Conservation (phyloP, 164 flowering plant genomes). For the Liquidambar formosana region DNA sequence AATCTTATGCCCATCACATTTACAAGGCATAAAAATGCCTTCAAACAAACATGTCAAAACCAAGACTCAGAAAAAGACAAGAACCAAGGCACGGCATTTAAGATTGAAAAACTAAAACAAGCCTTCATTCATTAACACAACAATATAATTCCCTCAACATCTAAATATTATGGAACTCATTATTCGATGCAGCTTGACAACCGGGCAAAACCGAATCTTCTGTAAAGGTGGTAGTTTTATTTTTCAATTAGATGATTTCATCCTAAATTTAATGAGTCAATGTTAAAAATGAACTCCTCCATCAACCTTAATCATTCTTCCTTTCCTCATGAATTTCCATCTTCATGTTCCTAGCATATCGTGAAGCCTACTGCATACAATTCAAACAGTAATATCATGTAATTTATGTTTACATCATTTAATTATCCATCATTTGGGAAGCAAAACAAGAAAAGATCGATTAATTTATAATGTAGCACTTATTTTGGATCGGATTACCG, state of each 20-base stretch:
- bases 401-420: background rate
- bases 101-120: background rate
- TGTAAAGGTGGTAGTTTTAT: no score
- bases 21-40: no score
- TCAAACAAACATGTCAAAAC: no score
- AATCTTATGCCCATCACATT: no score
- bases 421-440: background rate
- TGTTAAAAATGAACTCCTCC: no score
- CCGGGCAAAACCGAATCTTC: no score
- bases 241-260: background rate
- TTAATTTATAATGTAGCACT: no score
- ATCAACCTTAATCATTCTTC: no score
- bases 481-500: background rate
- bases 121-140: background rate
- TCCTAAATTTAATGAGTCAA: background rate
- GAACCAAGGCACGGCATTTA: background rate
- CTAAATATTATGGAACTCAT: no score
- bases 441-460: no score
- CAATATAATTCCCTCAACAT: background rate
- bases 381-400: background rate
- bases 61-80: no score
- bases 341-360: background rate
- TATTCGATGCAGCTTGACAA: no score
- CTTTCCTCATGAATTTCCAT: background rate
- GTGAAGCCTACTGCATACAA: background rate